Evolutionary conservation across 805 yeast genomes (phyloP).

Genomic region (Ogataea methanolica): DNA sequence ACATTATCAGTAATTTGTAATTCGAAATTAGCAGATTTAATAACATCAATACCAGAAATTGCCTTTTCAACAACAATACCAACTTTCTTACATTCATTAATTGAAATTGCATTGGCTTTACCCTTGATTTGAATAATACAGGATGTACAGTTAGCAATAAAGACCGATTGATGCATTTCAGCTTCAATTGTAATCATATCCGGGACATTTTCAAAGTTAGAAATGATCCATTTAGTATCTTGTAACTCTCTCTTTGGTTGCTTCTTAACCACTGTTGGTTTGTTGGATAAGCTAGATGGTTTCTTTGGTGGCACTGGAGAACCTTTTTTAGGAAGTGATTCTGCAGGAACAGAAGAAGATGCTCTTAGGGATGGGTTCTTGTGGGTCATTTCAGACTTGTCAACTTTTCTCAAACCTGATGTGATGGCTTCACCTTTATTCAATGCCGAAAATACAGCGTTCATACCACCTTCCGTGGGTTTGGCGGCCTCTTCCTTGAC

Average conservation of each 20-base stretch:
- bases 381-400: constrained; percentile 89
- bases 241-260: constrained; percentile 64
- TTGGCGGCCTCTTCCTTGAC: constrained; percentile 20
- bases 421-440: constrained; percentile 84
- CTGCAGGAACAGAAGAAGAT: constrained; percentile 40
- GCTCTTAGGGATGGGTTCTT: constrained; percentile 80
- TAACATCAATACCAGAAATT: constrained; percentile 83
- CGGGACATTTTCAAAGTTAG: constrained; percentile 62
- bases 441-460: constrained; percentile 88
- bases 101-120: constrained; percentile 82
- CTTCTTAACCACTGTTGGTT: constrained; percentile 23
- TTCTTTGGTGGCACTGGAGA: constrained; percentile 81
- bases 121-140: constrained; percentile 81
- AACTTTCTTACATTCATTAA: constrained; percentile 65
- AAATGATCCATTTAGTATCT: constrained; percentile 87
- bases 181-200: constrained; percentile 70
- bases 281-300: constrained; percentile 53
- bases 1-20: constrained; percentile 78
- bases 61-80: constrained; percentile 81
- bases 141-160: constrained; percentile 75
- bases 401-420: constrained; percentile 84
- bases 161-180: constrained; percentile 81
- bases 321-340: constrained; percentile 33
- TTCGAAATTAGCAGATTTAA: constrained; percentile 77
- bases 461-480: constrained; percentile 46